Evolutionary conservation across 208 protist genomes (phyloP).

Genomic region (Crithidia fasciculata): DNA sequence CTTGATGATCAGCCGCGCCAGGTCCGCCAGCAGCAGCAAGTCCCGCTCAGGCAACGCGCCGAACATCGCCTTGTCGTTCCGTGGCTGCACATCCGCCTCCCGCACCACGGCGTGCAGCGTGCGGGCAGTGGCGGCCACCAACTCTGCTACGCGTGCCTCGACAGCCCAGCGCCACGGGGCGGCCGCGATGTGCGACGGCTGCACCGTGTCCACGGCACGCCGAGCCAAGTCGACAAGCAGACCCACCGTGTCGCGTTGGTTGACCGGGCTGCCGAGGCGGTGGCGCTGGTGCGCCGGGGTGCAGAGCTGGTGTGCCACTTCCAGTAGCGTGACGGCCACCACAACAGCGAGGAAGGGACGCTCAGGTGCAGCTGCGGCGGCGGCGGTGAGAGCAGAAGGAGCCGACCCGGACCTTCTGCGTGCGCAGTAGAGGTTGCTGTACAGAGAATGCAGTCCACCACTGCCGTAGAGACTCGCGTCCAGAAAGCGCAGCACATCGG

Average conservation of each 20-base stretch:
- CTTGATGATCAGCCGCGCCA: conserved; percentile 15
- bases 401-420: background rate
- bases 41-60: conserved; percentile 23
- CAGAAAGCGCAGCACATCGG: conserved; percentile 28
- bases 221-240: conserved; percentile 37
- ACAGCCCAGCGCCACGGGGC: conserved; percentile 28
- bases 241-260: conserved; percentile 16
- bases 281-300: background rate
- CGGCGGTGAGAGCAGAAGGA: background rate
- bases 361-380: conserved; percentile 19
- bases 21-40: conserved; percentile 22
- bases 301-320: conserved; percentile 30
- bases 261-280: background rate
- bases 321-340: conserved; percentile 27
- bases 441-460: conserved; percentile 13
- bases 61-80: conserved; percentile 33
- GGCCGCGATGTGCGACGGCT: background rate
- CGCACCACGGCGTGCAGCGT: conserved; percentile 20
- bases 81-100: conserved; percentile 15
- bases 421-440: conserved; percentile 10
- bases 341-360: conserved; percentile 19
- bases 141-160: conserved; percentile 11
- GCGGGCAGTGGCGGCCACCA: conserved; percentile 8
- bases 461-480: conserved; percentile 34
- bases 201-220: conserved; percentile 24